Base-by-base conservation (phyloP, 495 filamentous ascomycete genomes). In the Aspergillus kassunensis region DNA sequence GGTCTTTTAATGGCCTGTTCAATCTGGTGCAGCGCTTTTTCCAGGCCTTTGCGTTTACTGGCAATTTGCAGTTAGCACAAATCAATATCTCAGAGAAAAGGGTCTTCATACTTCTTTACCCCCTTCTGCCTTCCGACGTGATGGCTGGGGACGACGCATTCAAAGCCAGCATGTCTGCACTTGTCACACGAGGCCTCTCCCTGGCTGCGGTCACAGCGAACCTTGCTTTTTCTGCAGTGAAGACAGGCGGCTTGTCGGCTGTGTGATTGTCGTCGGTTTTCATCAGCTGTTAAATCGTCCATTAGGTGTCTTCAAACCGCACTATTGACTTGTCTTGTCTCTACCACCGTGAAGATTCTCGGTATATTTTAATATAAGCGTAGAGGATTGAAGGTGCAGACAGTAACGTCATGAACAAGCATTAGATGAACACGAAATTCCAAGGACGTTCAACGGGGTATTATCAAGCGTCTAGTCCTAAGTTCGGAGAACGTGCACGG, bases 61-160 rank as follows among this genome's bases (percentile, higher is more conserved):
- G 9, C 45, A 18, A 6, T 56, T 53, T 18, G 51, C 18, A n/a
- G 49, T 58, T 47, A 60, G 35, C 39, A 20, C 43, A 10, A 12
- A 35, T 19, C 0, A 20, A 15, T 12, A 10, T 31, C 10, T 11
- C 8, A 29, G 5, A 19, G 13, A n/a, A 11, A 4, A 25, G 20
- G 19, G n/a, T n/a, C n/a, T n/a, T 64, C 79, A 71, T 63, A 83
- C 85, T 89, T 89, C 61, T 87, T 87, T 36, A 88, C 83, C 3
- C 86, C 86, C 62, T 88, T 88, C 51, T 86, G 83, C 49, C 86
- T 72, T 8, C 86, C 86, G 9, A 88, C 75, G 42, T 85, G 84
- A 64, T 87, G 85, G 33, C 77, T 80, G 3, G 85, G 85, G 9
- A 86, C 78, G 9, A 84, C 69, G 61, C 86, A 88, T 37, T 87